phyloP scores from a whole-genome alignment of 2,329 filamentous ascomycete genomes.

The Penicillium sp. region DNA sequence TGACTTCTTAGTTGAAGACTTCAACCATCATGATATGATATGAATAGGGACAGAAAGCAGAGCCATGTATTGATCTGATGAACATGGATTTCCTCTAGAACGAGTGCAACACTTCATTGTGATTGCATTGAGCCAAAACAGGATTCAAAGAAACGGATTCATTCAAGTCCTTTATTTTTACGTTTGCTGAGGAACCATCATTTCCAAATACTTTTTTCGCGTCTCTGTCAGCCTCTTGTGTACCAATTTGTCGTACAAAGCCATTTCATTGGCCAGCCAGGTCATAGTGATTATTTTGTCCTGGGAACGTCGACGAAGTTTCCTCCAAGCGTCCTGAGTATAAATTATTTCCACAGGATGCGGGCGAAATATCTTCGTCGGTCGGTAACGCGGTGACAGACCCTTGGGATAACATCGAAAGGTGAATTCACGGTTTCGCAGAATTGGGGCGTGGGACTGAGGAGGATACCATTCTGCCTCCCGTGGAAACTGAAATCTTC shows the following conservation, averaged over 20 bases:
- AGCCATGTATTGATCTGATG: no score
- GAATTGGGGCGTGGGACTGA: background rate
- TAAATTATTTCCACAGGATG: background rate
- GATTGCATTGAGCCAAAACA: no score
- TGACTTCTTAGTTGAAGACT: no score
- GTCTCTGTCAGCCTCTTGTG: background rate
- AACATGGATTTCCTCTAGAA: no score
- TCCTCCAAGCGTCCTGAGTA: background rate
- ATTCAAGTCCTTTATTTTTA: no score
- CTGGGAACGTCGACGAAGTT: background rate
- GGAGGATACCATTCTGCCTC: background rate
- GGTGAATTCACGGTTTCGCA: background rate
- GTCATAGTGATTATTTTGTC: background rate
- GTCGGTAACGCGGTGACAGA: background rate
- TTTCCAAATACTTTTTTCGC: no score
- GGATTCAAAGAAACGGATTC: no score
- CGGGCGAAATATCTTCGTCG: background rate
- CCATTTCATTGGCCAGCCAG: background rate
- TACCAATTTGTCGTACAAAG: background rate
- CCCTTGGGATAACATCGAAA: background rate
- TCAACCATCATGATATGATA: no score
- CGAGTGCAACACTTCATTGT: no score
- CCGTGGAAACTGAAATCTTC: background rate
- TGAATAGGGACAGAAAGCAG: no score
- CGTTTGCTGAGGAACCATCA: no score